Evolutionary conservation across 352 stramenopile genomes (phyloP).

Genomic region (Phytopythium oedochilum): DNA sequence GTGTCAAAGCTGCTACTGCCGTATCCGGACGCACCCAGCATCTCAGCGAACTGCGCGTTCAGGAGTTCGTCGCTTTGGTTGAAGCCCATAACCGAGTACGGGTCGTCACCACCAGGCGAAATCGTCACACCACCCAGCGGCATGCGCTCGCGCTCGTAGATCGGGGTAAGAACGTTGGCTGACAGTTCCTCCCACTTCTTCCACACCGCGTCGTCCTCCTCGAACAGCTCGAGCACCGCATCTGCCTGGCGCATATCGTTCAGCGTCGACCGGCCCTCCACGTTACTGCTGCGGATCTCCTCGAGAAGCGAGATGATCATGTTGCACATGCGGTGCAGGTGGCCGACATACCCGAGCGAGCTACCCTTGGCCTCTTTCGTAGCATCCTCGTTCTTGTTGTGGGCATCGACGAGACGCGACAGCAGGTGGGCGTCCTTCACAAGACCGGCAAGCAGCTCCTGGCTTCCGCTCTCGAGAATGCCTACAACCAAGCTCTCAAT

Average conservation of each 20-base stretch:
- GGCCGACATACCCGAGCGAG: constrained; percentile 75
- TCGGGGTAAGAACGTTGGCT: constrained; percentile 53
- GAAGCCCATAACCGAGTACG: constrained; percentile 74
- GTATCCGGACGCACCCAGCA: constrained; percentile 70
- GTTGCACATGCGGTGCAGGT: constrained; percentile 83
- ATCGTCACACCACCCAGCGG: constrained; percentile 67
- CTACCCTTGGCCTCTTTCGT: constrained; percentile 51
- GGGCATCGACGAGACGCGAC: constrained; percentile 65
- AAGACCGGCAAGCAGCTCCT: constrained; percentile 66
- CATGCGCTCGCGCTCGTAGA: constrained; percentile 76
- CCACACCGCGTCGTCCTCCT: constrained; percentile 72
- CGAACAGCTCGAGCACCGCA: constrained; percentile 72
- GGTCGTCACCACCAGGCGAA: constrained; percentile 48
- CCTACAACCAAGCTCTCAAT: constrained; percentile 84
- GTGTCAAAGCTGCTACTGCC: constrained; percentile 58
- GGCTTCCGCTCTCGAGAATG: constrained; percentile 75
- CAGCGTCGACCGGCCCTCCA: constrained; percentile 53
- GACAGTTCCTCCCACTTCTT: constrained; percentile 78
- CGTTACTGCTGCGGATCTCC: constrained; percentile 59
- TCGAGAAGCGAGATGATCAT: constrained; percentile 81
- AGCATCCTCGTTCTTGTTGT: constrained; percentile 74
- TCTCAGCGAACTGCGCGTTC: constrained; percentile 83
- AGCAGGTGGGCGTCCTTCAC: constrained; percentile 73
- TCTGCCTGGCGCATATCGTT: constrained; percentile 87
- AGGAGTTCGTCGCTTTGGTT: constrained; percentile 67